phyloP scores from a whole-genome alignment of 2,329 filamentous ascomycete species.

The Neofusicoccum sp. region DNA sequence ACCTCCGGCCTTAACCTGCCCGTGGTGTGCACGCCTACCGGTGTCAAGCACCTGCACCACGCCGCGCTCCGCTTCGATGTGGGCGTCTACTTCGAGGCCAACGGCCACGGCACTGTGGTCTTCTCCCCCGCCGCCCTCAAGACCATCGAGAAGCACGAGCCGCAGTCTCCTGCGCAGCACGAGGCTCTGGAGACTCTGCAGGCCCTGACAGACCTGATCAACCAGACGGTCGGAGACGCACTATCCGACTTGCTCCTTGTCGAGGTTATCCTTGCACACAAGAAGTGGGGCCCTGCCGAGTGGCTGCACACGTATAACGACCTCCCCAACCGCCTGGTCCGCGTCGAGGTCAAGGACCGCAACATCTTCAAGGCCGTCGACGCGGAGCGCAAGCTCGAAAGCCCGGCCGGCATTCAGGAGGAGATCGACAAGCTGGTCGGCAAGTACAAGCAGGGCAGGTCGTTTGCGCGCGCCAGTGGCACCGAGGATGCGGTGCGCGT shows the following conservation, averaged over 20 bases:
- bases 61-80: slow-evolving; percentile 94
- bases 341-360: slow-evolving; percentile 85
- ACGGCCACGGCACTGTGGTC: slow-evolving; percentile 93
- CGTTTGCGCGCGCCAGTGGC: slow-evolving; percentile 88
- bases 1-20: slow-evolving; percentile 83
- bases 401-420: slow-evolving; percentile 74
- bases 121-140: slow-evolving; percentile 84
- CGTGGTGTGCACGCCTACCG: slow-evolving; percentile 89
- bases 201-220: slow-evolving; percentile 86
- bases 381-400: slow-evolving; percentile 82
- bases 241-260: slow-evolving; percentile 95
- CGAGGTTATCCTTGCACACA: slow-evolving; percentile 93
- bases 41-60: slow-evolving; percentile 96
- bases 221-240: slow-evolving; percentile 96
- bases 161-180: slow-evolving; percentile 88
- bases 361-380: slow-evolving; percentile 88
- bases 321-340: slow-evolving; percentile 90
- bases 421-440: slow-evolving; percentile 84
- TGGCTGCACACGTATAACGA: slow-evolving; percentile 94
- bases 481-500: slow-evolving; percentile 96
- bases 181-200: slow-evolving; percentile 81
- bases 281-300: slow-evolving; percentile 83
- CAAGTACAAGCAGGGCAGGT: slow-evolving; percentile 85
- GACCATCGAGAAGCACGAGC: slow-evolving; percentile 73
- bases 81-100: slow-evolving; percentile 97